These are phyloP conservation scores for Chlorella ohadii DNA, from an alignment of 139 green algal genomes.

Conservation along the genomic window DNA sequence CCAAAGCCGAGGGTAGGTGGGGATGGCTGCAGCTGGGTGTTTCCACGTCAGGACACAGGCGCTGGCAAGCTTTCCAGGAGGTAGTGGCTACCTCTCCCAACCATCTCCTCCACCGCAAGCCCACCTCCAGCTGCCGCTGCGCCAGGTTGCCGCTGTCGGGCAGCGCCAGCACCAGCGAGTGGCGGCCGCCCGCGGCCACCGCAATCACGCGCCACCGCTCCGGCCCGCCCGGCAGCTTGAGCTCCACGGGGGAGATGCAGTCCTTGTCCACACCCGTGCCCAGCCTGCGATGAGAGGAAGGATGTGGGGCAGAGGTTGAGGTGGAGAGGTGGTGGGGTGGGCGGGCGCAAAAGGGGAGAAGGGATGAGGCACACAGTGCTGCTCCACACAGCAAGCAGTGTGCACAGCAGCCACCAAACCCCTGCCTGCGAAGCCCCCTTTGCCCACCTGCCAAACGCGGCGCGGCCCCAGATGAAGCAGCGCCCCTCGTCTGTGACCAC, in stretches of 20 bases:
- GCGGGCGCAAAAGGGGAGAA: too few relatives aligned
- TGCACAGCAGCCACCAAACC: neutral
- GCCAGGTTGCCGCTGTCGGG: conserved; percentile 51
- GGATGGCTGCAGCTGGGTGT: too few relatives aligned
- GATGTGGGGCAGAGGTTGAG: neutral
- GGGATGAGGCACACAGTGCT: too few relatives aligned
- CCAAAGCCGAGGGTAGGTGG: too few relatives aligned
- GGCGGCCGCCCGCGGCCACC: conserved; percentile 66
- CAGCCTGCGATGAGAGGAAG: conserved; percentile 28
- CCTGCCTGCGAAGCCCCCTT: neutral
- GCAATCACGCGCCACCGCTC: conserved; percentile 76
- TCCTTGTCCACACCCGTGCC: conserved; percentile 62
- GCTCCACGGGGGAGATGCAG: conserved; percentile 66
- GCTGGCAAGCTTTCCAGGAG: too few relatives aligned
- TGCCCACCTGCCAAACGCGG: conserved; percentile 63
- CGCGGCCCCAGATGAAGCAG: conserved; percentile 87
- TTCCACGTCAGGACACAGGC: too few relatives aligned
- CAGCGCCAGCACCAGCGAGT: conserved; percentile 77
- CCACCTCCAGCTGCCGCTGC: conserved; percentile 23
- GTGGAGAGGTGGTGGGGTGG: neutral
- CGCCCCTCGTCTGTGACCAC: conserved; percentile 69
- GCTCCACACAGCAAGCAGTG: neutral
- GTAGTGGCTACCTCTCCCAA: too few relatives aligned
- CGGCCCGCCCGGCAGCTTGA: conserved; percentile 67
- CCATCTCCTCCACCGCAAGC: neutral